Evolutionary conservation across 257 asterid genomes (phyloP).

Genomic region (Solanum pennellii): DNA sequence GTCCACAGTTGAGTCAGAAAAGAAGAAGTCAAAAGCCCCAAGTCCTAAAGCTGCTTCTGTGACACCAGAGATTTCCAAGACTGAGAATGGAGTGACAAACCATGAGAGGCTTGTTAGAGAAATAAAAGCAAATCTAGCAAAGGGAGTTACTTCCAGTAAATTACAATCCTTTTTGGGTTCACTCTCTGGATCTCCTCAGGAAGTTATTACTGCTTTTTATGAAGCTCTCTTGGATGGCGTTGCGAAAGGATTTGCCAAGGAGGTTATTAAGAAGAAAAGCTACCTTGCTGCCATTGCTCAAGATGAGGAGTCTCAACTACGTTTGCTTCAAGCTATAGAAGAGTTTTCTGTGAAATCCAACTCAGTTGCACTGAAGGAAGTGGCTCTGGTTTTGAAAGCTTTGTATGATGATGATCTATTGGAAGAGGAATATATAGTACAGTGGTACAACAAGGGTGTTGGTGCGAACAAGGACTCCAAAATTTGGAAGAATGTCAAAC

Average conservation of each 20-base stretch:
- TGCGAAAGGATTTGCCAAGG: constrained; percentile 25
- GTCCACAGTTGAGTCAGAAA: constrained; percentile 1
- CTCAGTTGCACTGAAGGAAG: constrained; percentile 19
- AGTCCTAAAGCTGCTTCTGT: constrained; percentile 10
- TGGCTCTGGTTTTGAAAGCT: constrained; percentile 24
- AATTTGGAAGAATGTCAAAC: constrained; percentile 25
- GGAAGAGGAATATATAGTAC: constrained; percentile 28
- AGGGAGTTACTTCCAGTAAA: constrained; percentile 14
- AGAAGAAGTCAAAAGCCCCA: constrained; percentile 7
- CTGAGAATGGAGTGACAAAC: constrained; percentile 7
- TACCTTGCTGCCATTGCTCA: constrained; percentile 15
- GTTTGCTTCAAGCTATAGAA: constrained; percentile 21
- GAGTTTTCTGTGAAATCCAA: constrained; percentile 17
- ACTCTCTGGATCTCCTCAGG: constrained; percentile 22
- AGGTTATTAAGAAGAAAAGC: constrained; percentile 20
- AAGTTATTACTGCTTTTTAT: constrained; percentile 16
- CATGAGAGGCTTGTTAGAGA: constrained; percentile 17
- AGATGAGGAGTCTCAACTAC: constrained; percentile 4
- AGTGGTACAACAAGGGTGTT: constrained; percentile 22
- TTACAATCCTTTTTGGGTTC: constrained; percentile 12
- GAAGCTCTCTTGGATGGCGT: constrained; percentile 22
- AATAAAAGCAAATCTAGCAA: constrained; percentile 5
- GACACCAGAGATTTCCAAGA: neutral
- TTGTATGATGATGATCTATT: constrained; percentile 24
- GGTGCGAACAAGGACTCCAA: constrained; percentile 12